Evolutionary conservation across 768 basidiomycete genomes (phyloP).

Genomic region (Royoungia palumana): DNA sequence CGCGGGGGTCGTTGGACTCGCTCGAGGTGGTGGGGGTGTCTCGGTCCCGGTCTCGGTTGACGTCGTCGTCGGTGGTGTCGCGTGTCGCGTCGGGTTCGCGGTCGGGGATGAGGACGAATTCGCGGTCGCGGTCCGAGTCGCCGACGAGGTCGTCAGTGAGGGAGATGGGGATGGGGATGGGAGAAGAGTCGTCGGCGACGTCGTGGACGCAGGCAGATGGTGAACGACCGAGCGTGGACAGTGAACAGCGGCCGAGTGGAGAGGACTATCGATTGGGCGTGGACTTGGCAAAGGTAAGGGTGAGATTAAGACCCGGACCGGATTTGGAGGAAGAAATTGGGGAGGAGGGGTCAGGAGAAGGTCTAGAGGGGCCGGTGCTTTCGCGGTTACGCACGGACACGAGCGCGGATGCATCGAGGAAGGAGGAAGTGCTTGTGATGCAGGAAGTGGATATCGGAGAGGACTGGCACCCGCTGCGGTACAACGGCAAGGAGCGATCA

Average conservation of each 20-base stretch:
- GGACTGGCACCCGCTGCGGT: conserved; percentile 27
- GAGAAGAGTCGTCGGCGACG: conserved; percentile 25
- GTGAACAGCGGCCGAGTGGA: conserved; percentile 4
- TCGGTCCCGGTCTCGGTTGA: too few relatives aligned
- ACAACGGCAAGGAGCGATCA: conserved; percentile 8
- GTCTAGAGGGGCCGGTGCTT: conserved; percentile 24
- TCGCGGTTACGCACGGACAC: conserved; percentile 32
- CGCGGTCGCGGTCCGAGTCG: conserved; percentile 7
- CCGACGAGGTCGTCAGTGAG: conserved; percentile 18
- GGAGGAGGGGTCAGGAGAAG: not conserved
- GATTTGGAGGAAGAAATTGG: not conserved
- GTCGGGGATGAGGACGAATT: conserved; percentile 9
- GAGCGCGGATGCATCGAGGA: conserved; percentile 17
- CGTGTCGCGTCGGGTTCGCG: not conserved
- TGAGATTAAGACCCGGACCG: not conserved
- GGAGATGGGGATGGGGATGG: conserved; percentile 10
- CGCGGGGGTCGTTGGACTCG: not conserved
- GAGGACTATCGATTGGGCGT: not conserved
- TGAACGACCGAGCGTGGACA: conserved; percentile 1
- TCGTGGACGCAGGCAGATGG: conserved; percentile 27
- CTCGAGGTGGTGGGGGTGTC: too few relatives aligned
- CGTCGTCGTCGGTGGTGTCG: not conserved
- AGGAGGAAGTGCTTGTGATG: conserved; percentile 19
- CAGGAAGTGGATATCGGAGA: conserved; percentile 26
- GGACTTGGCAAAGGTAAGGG: not conserved